Evolutionary conservation across 176 grass and related monocot genomes (phyloP), one percentile per base, ranked within the genome.

Genomic region (Cenchrus fungigraminus): DNA sequence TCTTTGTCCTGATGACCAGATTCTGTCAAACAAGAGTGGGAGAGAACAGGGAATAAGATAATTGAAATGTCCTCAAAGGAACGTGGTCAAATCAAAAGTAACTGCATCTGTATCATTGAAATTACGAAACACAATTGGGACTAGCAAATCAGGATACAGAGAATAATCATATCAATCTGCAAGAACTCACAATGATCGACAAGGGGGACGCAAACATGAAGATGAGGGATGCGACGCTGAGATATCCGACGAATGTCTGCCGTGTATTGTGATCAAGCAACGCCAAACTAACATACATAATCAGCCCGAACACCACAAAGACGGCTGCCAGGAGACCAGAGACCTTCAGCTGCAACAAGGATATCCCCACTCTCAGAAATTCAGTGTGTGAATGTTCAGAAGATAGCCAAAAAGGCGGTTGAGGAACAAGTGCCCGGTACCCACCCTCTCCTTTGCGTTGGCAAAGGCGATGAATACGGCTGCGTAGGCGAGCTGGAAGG

Each of bases 151-250:
- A 13, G 28, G 40, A 80, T 20, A 42, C 20, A 13, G 16, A 60
- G 58, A 65, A 67, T 22, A 70, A 32, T n/a, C 65, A 43, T 3
- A 3, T 4, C 57, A 78, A 9, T 73, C 6, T 0, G 8, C 20
- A 43, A 40, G 17, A 63, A 86, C 84, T 90, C 75, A 99, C 97
- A 65, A 99, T 96, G 79, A 99, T 92, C 0, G 92, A 94, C 56
- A 99, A 74, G 19, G 97, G 97, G 8, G 97, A 99, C 4, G 97
- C 97, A 37, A 96, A 99, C 97, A 99, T 99, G 85, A 83, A 96
- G 34, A 99, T 83, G 49, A 99, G 94, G 22, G 97, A 99, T 5
- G 90, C 93, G 49, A 99, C 84, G 56, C 97, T 99, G 71, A 99
- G 77, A 74, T 96, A 99, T 28, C 97, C 97, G 40, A 99, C 83